Conservation (phyloP, 2,329 filamentous ascomycete genomes). For the Talaromyces sp. region DNA sequence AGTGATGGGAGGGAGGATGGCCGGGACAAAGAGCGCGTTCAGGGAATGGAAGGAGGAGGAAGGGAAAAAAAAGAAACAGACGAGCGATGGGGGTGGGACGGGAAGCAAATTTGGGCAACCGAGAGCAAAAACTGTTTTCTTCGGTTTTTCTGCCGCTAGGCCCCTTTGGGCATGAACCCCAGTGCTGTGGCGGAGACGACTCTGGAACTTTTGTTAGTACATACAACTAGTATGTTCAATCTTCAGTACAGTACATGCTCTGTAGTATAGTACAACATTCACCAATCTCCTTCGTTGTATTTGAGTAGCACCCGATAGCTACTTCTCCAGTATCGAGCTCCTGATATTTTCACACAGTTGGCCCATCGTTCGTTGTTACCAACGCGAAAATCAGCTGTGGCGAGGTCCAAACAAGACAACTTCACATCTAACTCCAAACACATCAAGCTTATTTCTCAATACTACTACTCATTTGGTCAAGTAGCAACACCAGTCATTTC, state of each 20-base stretch:
- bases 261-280: not conserved
- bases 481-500: not conserved
- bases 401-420: not conserved
- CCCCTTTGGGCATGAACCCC: constrained; percentile 6
- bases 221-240: too few relatives aligned
- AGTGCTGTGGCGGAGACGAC: constrained; percentile 5
- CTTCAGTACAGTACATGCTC: too few relatives aligned
- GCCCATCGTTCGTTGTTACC: not conserved
- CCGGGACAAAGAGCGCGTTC: constrained; percentile 16
- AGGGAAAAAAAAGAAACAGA: constrained; percentile 22
- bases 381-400: not conserved
- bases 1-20: constrained; percentile 9
- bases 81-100: constrained; percentile 16
- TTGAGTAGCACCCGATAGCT: not conserved
- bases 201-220: too few relatives aligned
- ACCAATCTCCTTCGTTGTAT: not conserved
- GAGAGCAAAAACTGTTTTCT: constrained; percentile 15
- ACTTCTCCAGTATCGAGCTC: not conserved
- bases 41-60: constrained; percentile 14
- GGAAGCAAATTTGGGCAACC: constrained; percentile 13
- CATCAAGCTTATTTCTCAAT: not conserved
- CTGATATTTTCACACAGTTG: not conserved
- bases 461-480: not conserved
- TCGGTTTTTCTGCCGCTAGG: constrained; percentile 15
- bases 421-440: not conserved